Percentiles rank a stretch among this genome's conserved stretches.
phyloP scores from a whole-genome alignment of 2,329 filamentous ascomycete genomes.

The Septoria linicola region DNA sequence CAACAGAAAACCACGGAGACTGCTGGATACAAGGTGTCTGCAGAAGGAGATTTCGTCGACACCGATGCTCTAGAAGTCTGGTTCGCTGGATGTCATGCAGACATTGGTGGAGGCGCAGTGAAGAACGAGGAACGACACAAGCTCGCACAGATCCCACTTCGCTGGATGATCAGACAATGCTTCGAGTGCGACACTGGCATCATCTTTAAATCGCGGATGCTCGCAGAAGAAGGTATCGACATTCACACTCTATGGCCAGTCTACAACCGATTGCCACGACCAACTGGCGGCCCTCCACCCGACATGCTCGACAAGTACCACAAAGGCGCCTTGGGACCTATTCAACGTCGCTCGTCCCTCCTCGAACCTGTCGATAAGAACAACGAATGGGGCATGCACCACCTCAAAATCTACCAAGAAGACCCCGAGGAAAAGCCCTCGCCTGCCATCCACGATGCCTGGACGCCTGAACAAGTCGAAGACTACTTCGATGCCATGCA shows the following conservation, averaged over 20 bases:
- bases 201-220: conserved; percentile 41
- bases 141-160: conserved; percentile 47
- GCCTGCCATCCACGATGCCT: conserved; percentile 24
- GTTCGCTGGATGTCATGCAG: conserved; percentile 47
- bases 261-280: conserved; percentile 38
- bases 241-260: conserved; percentile 44
- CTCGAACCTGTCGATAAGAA: conserved; percentile 26
- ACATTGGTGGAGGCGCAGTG: conserved; percentile 49
- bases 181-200: conserved; percentile 51
- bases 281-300: conserved; percentile 40
- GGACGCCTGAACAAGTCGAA: conserved; percentile 44
- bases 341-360: conserved; percentile 32
- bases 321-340: conserved; percentile 36
- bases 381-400: conserved; percentile 28
- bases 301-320: conserved; percentile 41
- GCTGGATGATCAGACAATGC: conserved; percentile 51
- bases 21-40: conserved; percentile 22
- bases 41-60: conserved; percentile 19
- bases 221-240: conserved; percentile 46
- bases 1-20: conserved; percentile 34
- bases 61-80: conserved; percentile 42
- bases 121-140: conserved; percentile 45
- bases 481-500: conserved; percentile 46
- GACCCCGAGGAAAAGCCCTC: conserved; percentile 2
- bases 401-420: conserved; percentile 25